Percentiles rank a stretch among this genome's conserved stretches.
Conservation (phyloP, 2,329 filamentous ascomycete genomes). For the Ophiosphaerella narmari region DNA sequence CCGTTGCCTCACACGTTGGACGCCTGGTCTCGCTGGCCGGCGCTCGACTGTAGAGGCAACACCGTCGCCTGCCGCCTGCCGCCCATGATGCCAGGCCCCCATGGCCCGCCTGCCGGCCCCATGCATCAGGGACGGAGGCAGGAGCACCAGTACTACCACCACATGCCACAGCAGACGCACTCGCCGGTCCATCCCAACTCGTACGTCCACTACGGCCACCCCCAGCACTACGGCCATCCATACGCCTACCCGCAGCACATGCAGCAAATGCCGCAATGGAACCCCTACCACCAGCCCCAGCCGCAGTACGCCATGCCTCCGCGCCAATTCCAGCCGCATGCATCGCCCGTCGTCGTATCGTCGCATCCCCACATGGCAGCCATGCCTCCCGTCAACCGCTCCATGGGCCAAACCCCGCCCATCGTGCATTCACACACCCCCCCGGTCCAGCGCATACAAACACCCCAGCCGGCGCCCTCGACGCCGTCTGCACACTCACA, state of each 20-base stretch:
- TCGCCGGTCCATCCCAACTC: constrained; percentile 24
- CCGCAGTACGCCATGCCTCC: constrained; percentile 46
- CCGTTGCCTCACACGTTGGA: constrained; percentile 47
- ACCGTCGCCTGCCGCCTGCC: constrained; percentile 56
- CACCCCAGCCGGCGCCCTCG: constrained; percentile 38
- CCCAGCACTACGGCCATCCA: constrained; percentile 48
- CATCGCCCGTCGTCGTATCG: constrained; percentile 53
- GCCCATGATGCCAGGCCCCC: constrained; percentile 76
- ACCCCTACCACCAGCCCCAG: constrained; percentile 48
- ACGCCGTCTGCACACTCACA: constrained; percentile 44
- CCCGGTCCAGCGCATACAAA: constrained; percentile 36
- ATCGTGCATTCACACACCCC: constrained; percentile 44
- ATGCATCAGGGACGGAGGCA: constrained; percentile 49
- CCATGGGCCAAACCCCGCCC: constrained; percentile 43
- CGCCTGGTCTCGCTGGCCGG: constrained; percentile 43
- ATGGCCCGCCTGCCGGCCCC: constrained; percentile 46
- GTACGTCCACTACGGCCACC: constrained; percentile 42
- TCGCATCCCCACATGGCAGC: constrained; percentile 54
- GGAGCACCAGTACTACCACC: constrained; percentile 44
- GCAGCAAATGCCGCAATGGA: constrained; percentile 47
- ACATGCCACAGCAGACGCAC: constrained; percentile 22
- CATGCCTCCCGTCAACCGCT: constrained; percentile 52
- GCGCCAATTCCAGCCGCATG: constrained; percentile 45
- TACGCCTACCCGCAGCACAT: constrained; percentile 47
- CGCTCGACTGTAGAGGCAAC: constrained; percentile 48